phyloP scores from a whole-genome alignment of 1,284 basidiomycete genomes.

The Ustilago nuda region DNA sequence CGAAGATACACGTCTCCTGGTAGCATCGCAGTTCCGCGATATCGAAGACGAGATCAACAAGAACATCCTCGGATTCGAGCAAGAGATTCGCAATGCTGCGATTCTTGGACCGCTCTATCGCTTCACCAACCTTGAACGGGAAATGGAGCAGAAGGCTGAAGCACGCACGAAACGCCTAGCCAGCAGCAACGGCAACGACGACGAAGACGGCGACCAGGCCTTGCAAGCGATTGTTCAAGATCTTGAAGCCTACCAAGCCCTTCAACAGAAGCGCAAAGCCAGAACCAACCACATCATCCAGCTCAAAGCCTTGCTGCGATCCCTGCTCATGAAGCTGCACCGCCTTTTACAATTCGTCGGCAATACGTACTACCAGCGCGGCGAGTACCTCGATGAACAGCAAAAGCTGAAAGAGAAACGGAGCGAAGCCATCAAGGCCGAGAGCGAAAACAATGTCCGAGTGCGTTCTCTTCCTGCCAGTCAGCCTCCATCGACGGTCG shows the following conservation, averaged over 20 bases:
- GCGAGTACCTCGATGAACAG: slow-evolving; percentile 45
- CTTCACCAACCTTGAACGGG: slow-evolving; percentile 42
- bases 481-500: neutral
- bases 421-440: neutral
- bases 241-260: slow-evolving; percentile 20
- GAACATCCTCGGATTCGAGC: slow-evolving; percentile 30
- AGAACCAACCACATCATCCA: slow-evolving; percentile 35
- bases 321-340: slow-evolving; percentile 56
- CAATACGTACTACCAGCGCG: slow-evolving; percentile 63
- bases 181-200: neutral
- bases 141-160: slow-evolving; percentile 31
- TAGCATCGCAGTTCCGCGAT: slow-evolving; percentile 37
- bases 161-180: slow-evolving; percentile 13
- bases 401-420: neutral
- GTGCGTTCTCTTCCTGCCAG: neutral
- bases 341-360: slow-evolving; percentile 59
- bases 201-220: slow-evolving; percentile 18
- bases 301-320: slow-evolving; percentile 44
- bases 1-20: slow-evolving; percentile 39
- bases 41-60: slow-evolving; percentile 37
- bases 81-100: slow-evolving; percentile 36
- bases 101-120: slow-evolving; percentile 49
- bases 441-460: neutral
- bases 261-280: slow-evolving; percentile 31
- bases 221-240: slow-evolving; percentile 22